Conservation (phyloP, 2,329 filamentous ascomycete species). For the Microascus cirrosus region DNA sequence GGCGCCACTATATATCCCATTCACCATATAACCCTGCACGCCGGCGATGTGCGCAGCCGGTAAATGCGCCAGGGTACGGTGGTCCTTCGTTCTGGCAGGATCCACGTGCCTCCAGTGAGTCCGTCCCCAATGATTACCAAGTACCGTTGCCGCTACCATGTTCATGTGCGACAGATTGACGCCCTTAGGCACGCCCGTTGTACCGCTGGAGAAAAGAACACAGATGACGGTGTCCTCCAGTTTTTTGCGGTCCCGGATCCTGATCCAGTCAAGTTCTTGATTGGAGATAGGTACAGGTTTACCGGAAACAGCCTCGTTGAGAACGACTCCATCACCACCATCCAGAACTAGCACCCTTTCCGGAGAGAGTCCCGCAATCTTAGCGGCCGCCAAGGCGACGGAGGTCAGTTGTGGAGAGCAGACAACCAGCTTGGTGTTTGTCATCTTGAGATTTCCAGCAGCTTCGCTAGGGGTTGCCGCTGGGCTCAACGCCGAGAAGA, state of each 20-base stretch:
- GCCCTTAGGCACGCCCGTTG: conserved; percentile 35
- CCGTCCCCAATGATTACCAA: conserved; percentile 18
- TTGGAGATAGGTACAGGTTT: conserved; percentile 12
- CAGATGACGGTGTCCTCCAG: conserved; percentile 29
- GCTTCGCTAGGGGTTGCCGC: conserved; percentile 38
- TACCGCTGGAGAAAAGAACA: conserved; percentile 35
- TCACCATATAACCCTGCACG: conserved; percentile 29
- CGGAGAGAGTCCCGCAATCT: conserved; percentile 28
- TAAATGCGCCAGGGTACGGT: conserved; percentile 27
- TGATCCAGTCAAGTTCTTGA: conserved; percentile 35
- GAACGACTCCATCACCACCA: conserved; percentile 18
- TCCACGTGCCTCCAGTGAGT: conserved; percentile 15
- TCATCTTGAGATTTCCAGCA: conserved; percentile 28
- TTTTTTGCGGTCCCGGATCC: conserved; percentile 34
- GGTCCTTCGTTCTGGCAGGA: conserved; percentile 13
- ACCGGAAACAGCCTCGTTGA: conserved; percentile 6
- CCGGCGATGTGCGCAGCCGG: conserved; percentile 35
- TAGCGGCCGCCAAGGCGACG: conserved; percentile 35
- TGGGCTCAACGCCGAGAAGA: conserved; percentile 44
- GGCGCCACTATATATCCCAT: conserved; percentile 27
- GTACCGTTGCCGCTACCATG: conserved; percentile 23
- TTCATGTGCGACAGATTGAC: conserved; percentile 33
- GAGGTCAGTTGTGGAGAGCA: conserved; percentile 36
- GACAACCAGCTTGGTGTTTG: conserved; percentile 24
- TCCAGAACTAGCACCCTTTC: conserved; percentile 39